Evolutionary conservation across 768 basidiomycete genomes (phyloP), one percentile per base, ranked within the genome.

Genomic region (Gyrodon lividus): DNA sequence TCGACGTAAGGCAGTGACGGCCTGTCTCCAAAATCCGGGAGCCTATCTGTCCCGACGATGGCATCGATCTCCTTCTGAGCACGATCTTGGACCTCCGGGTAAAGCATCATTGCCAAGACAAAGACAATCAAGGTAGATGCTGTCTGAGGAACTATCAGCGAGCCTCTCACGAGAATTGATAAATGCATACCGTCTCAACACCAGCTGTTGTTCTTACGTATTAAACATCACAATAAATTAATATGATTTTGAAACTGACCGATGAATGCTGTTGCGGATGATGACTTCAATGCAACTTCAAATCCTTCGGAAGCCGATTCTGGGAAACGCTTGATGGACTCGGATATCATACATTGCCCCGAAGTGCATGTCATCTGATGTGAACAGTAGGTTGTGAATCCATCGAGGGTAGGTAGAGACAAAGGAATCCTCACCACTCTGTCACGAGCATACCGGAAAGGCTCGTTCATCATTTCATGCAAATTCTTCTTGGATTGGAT

Each of bases 41-140:
- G 48, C 23, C 70, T 56, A 4, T 58, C 26, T 3, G 39, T 49
- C 48, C 73, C 73, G 19, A 69, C 17, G 23, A 62, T 54, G 3
- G 63, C 47, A 6, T 74, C 68, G 3, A 73, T 67, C 50, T 73
- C 72, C 43, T 54, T 63, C 44, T 65, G 68, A 5, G 65, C 70
- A 41, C 65, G 61, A 24, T 61, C 59, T 52, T 74, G 73, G 14
- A 60, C 62, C 28, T 72, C 53, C 7, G 72, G 72, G 48, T 68
- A 63, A 20, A 43, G 49, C 48, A 68, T 60, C 73, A 74, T 71
- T 31, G 68, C 70, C 19, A 71, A 46, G 20, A 73, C 33, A 43
- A 72, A 72, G 33, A 63, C 43, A 16, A 44, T 3, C 45, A 73
- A 51, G 4, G 70, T 70, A 6, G 72, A 63, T 23, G 70, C 59